These are phyloP conservation scores for Neostapfia colusana DNA, from an alignment of 176 grass and related monocot species.

Conservation along the genomic window DNA sequence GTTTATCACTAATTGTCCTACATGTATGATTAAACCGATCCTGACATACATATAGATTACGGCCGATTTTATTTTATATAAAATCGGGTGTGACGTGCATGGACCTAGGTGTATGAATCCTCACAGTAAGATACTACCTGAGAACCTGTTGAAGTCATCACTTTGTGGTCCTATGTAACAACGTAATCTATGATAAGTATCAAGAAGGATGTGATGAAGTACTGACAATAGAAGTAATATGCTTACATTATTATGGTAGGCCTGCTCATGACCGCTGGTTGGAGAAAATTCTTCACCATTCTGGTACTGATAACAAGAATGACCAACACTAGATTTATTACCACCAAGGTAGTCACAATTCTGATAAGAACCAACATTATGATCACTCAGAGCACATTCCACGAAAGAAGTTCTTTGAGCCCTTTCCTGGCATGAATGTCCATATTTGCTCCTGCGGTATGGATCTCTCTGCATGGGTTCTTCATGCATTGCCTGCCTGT, in stretches of 20 bases:
- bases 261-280: slow-evolving; percentile 39
- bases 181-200: slow-evolving; percentile 5
- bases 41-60: too few species aligned
- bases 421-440: slow-evolving; percentile 38
- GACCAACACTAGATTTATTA: slow-evolving; percentile 4
- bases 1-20: too few species aligned
- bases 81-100: too few species aligned
- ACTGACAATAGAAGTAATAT: neutral
- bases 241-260: slow-evolving; percentile 51
- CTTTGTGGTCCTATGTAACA: slow-evolving; percentile 38
- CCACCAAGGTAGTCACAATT: slow-evolving; percentile 24
- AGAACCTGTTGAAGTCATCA: slow-evolving; percentile 39
- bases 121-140: slow-evolving; percentile 48
- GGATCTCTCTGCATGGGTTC: slow-evolving; percentile 41
- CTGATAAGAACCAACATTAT: slow-evolving; percentile 25
- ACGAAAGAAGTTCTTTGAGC: slow-evolving; percentile 31
- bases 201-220: slow-evolving; percentile 19
- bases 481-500: slow-evolving; percentile 38
- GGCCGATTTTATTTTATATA: too few species aligned
- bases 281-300: slow-evolving; percentile 42
- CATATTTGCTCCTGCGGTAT: slow-evolving; percentile 48
- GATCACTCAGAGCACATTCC: slow-evolving; percentile 38
- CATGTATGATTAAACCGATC: too few species aligned
- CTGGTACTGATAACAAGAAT: neutral
- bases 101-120: slow-evolving; percentile 29